Evolutionary conservation across 768 basidiomycete species (phyloP), one percentile per base, ranked within the genome.

Genomic region (Auriscalpium orientale): DNA sequence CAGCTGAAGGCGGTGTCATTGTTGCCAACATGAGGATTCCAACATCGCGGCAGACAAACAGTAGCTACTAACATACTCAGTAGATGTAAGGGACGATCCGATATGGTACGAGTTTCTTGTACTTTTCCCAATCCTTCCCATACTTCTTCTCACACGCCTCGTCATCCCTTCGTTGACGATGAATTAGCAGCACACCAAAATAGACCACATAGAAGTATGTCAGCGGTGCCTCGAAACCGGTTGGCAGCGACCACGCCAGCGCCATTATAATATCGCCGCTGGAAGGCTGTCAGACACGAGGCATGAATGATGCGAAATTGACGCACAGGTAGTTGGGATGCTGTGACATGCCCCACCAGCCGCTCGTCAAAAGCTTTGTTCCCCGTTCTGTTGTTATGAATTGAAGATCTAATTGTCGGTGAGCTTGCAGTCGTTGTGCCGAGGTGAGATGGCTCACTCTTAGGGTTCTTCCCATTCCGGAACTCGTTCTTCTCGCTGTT

Each of bases 401-500:
- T 59, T 79, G 72, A 18, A 95, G 74, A 66, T 90, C 94, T 95
- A 34, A 28, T 28, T 28, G 2, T 28, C 28, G 28, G 28, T 28
- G 28, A 28, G 28, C 7, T 28, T 28, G 28, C 28, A 0, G 28
- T 28, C 28, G 28, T 4, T 28, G 28, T 28, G 28, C 28, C 28
- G 28, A 28, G 28, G 28, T 28, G 7, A 28, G 28, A 5, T 7
- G 28, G 28, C 68, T 38, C 18, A 93, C 94, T 90, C 76, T 97
- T 98, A 0, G 94, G 91, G 73, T 99, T 98, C 64, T 75, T 80
- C 36, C 97, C 97, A 59, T 88, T 91, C 55, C 95, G 79, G 73
- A 99, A 98, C 57, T 93, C 84, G 62, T 97, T 91, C 80, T 99
- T 99, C 72, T 98, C 95, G 49, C 81, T 83, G 67, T 99, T 99